Evolutionary conservation across 768 basidiomycete species (phyloP), one percentile per base, ranked within the genome.

Genomic region (Boletus sp.): DNA sequence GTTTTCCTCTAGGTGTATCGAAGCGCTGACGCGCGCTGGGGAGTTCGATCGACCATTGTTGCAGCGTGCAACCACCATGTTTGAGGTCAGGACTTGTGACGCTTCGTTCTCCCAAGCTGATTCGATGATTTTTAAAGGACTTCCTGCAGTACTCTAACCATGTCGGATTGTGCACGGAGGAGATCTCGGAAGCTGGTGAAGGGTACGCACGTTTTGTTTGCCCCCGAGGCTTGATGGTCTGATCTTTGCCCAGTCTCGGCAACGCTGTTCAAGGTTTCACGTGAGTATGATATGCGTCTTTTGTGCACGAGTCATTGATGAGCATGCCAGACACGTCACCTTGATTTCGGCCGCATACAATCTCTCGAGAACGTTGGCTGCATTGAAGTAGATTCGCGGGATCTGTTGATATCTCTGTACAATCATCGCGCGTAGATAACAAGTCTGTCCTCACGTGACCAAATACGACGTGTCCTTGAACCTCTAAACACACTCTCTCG

Each of bases 221-320:
- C 11, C 5, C 20, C 4, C 1, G 10, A 33, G 2, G 29, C 28
- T 40, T 32, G 7, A 46, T 33, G n/a, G 44, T 35, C 55, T 54
- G 32, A 60, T 45, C 45, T 18, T 46, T 47, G 49, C 15, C 7
- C 50, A 91, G 90, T 14, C 79, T 94, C 40, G 91, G 91, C 6
- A 94, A 94, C 60, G 88, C 91, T 2, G 91, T 93, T 18, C 92
- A 94, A 72, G 92, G 90, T 35, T 94, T 94, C 72, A 94, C 91
- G 88, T 90, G 72, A 62, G 89, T 81, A 12, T 33, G 28, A 30
- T 18, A 20, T 15, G 39, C 41, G 14, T 32, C 5, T 12, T 36
- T 45, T 36, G 32, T 40, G 15, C 6, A 30, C 6, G 10, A 15
- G 2, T 48, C 29, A 46, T 3, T 56, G 29, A 45, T 30, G 32